A percentile compares a stretch with the other conserved stretches of the same genome.
These are phyloP conservation scores for Diaporthe citrichinensis DNA, from an alignment of 2,329 filamentous ascomycete species.

Conservation along the genomic window DNA sequence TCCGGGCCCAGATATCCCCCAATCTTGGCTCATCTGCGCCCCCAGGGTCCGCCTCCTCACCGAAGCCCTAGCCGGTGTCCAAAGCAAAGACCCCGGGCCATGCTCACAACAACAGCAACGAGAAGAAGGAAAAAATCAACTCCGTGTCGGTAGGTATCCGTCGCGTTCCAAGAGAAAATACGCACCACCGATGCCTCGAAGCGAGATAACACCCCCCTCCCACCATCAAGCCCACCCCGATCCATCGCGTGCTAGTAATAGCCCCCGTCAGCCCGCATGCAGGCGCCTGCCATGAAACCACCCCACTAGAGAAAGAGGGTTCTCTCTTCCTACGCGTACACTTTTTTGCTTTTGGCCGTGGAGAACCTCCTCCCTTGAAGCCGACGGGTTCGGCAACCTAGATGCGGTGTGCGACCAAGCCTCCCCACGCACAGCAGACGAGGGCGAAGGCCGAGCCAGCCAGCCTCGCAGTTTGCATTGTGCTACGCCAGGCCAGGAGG, in stretches of 20 bases:
- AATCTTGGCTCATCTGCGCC: background rate
- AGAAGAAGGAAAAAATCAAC: background rate
- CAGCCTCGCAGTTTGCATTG: background rate
- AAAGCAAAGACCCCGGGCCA: background rate
- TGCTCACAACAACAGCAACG: background rate
- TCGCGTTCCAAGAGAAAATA: background rate
- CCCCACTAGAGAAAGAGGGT: constrained; percentile 15
- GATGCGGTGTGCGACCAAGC: constrained; percentile 18
- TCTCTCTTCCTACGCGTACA: background rate
- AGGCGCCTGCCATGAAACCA: constrained; percentile 20
- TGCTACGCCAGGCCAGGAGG: constrained; percentile 8
- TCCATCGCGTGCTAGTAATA: constrained; percentile 23
- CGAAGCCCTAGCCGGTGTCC: background rate
- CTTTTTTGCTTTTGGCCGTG: constrained; percentile 17
- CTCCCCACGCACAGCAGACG: background rate
- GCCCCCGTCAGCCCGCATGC: constrained; percentile 30
- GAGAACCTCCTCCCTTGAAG: background rate
- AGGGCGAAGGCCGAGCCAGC: constrained; percentile 10
- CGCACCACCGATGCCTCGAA: constrained; percentile 5
- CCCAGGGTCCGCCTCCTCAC: background rate
- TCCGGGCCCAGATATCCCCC: constrained; percentile 3
- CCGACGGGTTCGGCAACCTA: background rate
- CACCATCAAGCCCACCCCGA: background rate
- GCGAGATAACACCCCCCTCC: constrained; percentile 14
- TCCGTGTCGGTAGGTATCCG: constrained; percentile 10